These are phyloP conservation scores for Starmerella geochares DNA, from an alignment of 805 yeast species.

Conservation along the genomic window DNA sequence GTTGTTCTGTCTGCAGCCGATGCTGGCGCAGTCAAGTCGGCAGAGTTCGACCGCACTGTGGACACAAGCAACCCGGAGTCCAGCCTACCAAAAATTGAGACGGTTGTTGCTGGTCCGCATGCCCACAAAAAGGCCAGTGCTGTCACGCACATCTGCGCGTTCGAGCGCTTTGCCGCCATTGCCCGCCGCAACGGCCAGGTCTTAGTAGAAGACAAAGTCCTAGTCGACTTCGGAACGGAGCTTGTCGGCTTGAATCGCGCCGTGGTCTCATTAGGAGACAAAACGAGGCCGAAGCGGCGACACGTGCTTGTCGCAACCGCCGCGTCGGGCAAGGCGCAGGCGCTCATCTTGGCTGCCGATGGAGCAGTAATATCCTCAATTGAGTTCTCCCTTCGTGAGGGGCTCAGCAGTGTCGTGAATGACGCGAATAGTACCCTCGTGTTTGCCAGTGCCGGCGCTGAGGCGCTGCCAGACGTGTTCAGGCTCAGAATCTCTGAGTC, in stretches of 20 bases:
- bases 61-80: conserved; percentile 69
- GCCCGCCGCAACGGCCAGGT: conserved; percentile 28
- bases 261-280: background rate
- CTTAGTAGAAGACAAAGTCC: background rate
- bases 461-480: conserved; percentile 51
- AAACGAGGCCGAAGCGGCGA: background rate
- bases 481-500: conserved; percentile 29
- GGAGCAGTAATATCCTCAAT: conserved; percentile 24
- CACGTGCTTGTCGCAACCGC: background rate
- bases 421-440: conserved; percentile 43
- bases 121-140: conserved; percentile 10
- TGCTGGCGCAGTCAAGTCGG: conserved; percentile 45
- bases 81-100: conserved; percentile 49
- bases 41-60: conserved; percentile 55
- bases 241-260: conserved; percentile 4
- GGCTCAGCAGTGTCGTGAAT: conserved; percentile 9
- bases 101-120: conserved; percentile 29
- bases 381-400: conserved; percentile 9
- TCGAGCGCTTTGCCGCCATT: conserved; percentile 18
- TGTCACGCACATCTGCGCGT: conserved; percentile 14
- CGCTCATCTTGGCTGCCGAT: conserved; percentile 28
- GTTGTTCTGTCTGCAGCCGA: conserved; percentile 44
- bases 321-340: background rate
- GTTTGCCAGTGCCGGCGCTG: conserved; percentile 81
- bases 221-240: background rate